Evolutionary conservation across 495 filamentous ascomycete species (phyloP).

Genomic region (Pseudoneurospora amorphoporcata): DNA sequence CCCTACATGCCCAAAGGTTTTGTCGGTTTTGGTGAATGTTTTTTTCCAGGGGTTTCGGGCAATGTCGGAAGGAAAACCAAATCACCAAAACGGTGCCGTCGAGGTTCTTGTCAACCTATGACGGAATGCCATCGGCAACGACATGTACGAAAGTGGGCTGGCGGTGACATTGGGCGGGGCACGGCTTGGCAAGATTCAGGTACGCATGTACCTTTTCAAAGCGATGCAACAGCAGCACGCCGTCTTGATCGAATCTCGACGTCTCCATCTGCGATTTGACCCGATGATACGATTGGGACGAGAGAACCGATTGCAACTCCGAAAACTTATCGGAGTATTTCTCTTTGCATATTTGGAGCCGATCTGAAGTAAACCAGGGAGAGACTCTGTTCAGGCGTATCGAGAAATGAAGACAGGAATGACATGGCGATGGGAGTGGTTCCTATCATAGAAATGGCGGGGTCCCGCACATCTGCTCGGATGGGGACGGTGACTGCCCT

Average conservation of each 20-base stretch:
- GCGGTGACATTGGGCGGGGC: slow-evolving; percentile 4
- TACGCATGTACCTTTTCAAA: neutral
- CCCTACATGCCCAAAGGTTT: neutral
- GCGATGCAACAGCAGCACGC: neutral
- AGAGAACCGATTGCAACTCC: neutral
- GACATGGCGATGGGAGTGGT: neutral
- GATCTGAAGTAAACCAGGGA: neutral
- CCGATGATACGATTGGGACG: neutral
- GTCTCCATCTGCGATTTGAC: neutral
- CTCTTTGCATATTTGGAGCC: neutral
- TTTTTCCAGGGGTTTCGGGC: slow-evolving; percentile 12
- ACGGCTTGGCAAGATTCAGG: neutral
- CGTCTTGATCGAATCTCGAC: neutral
- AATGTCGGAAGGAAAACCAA: slow-evolving; percentile 14
- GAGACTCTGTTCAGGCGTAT: neutral
- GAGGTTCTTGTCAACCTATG: slow-evolving; percentile 8
- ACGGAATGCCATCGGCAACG: slow-evolving; percentile 17
- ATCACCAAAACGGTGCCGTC: neutral
- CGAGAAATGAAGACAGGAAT: neutral
- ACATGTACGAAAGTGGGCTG: neutral
- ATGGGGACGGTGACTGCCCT: neutral
- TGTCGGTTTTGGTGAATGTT: neutral
- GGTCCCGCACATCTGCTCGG: neutral
- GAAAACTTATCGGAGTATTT: neutral
- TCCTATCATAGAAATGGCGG: neutral